Base-by-base conservation (phyloP, 352 stramenopile genomes). In the Pythium plurisporium region DNA sequence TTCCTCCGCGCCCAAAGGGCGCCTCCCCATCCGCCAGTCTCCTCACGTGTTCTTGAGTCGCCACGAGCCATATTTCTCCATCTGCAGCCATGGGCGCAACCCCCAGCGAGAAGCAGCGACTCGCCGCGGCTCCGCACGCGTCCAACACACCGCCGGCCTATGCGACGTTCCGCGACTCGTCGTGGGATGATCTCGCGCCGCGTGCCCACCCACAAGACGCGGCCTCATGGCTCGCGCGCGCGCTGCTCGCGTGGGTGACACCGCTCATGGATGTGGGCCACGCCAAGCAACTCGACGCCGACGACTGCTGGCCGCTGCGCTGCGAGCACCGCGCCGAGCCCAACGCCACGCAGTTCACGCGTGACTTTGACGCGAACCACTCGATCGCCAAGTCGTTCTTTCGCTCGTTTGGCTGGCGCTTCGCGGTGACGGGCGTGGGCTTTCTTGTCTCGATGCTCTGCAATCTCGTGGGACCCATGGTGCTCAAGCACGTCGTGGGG, bases 191-290 rank as follows among this genome's bases (percentile, higher is more conserved):
- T 27, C 19, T 10, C 20, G 44, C 8, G 17, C 26, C 19, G 20
- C 12, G 4, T 31, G 20, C 10, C 19, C 56, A 64, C 30, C 56
- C 56, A 22, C 40, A 58, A 23, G 19, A 17, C 11, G 19, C 26
- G 4, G 56, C 56, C 19, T 64, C 38, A 40, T 61, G 53, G n/a
- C 20, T 30, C n/a, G 82, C 76, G 15, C 65, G 69, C 15, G 15
- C 81, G 15, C 64, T 84, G 22, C 68, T 87, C 46, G 42, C 62
- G 23, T 89, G 79, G 76, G 73, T 79, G 36, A 62, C 64, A 31
- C 70, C 74, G 44, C 61, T 87, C 29, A 72, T 89, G 67, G 11
- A 45, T 17, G 42, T 81, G 27, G 71, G 70, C 6, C 65, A 83
- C 45, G 48, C 45, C 22, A 74, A 76, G 23, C 72, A 86, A 23